phyloP scores from a whole-genome alignment of 768 basidiomycete genomes.

The Auricularia cornea region DNA sequence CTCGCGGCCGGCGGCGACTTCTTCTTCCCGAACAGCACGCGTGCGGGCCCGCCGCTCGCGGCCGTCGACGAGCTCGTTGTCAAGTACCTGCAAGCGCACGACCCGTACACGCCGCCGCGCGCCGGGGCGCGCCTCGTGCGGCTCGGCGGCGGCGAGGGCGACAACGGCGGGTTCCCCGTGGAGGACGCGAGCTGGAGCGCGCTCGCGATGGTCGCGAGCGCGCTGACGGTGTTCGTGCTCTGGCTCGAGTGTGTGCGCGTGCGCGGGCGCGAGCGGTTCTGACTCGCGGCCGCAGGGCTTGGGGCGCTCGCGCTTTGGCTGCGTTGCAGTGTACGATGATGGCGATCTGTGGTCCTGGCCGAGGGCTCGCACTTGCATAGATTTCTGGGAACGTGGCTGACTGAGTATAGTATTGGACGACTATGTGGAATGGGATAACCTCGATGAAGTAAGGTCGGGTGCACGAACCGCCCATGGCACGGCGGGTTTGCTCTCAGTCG shows the following conservation, averaged over 20 bases:
- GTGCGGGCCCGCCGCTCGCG: neutral
- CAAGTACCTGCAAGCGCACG: neutral
- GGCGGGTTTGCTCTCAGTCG: no score
- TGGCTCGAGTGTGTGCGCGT: neutral
- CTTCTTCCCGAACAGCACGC: slow-evolving; percentile 4
- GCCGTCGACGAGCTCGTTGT: neutral
- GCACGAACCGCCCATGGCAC: no score
- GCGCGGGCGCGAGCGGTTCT: neutral
- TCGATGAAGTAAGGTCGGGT: no score
- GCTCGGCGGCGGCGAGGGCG: neutral
- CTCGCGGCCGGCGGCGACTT: slow-evolving; percentile 17
- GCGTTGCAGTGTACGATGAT: no score
- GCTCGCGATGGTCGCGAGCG: neutral
- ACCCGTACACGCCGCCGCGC: neutral
- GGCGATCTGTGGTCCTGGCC: no score
- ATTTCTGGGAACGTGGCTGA: no score
- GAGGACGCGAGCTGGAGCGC: neutral
- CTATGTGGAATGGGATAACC: no score
- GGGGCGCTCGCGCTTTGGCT: no score
- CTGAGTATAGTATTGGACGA: no score
- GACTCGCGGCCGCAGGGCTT: no score
- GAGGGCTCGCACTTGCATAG: no score
- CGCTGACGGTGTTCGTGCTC: neutral
- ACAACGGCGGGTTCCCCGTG: neutral
- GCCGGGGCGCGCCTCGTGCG: neutral